phyloP scores from a whole-genome alignment of 805 yeast species.

The Blastobotrys terrestris region DNA sequence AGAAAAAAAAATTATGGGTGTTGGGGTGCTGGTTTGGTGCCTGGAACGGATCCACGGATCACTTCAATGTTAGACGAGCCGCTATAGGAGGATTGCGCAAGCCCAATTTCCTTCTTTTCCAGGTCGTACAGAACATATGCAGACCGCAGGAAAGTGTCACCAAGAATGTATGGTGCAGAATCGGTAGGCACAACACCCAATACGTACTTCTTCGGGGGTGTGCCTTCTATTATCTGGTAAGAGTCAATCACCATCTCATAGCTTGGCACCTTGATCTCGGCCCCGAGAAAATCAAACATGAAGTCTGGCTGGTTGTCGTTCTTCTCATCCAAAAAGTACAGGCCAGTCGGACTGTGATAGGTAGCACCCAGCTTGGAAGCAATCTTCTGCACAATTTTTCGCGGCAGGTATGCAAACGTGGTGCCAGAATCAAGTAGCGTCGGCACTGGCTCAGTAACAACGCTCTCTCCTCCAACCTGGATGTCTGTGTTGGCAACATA shows the following conservation, averaged over 20 bases:
- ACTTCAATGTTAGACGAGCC: background rate
- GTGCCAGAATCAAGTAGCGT: slow-evolving; percentile 56
- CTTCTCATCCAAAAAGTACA: slow-evolving; percentile 19
- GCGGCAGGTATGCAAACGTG: slow-evolving; percentile 45
- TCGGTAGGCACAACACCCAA: slow-evolving; percentile 5
- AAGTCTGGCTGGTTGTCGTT: slow-evolving; percentile 8
- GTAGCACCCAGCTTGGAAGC: slow-evolving; percentile 7
- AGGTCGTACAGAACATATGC: slow-evolving; percentile 62
- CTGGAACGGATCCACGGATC: slow-evolving; percentile 4
- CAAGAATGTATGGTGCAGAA: slow-evolving; percentile 28
- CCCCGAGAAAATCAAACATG: slow-evolving; percentile 22
- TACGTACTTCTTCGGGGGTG: slow-evolving; percentile 12
- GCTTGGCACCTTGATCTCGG: slow-evolving; percentile 22
- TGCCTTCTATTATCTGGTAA: slow-evolving; percentile 7
- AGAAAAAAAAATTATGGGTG: background rate
- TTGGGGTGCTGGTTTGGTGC: slow-evolving; percentile 2
- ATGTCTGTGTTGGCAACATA: slow-evolving; percentile 12
- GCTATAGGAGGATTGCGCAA: slow-evolving; percentile 41
- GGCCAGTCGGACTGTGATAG: slow-evolving; percentile 14
- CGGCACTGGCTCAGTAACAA: slow-evolving; percentile 15
- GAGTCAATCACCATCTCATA: slow-evolving; percentile 17
- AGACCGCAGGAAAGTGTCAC: slow-evolving; percentile 51
- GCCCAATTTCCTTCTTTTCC: slow-evolving; percentile 47
- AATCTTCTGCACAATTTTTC: slow-evolving; percentile 4
- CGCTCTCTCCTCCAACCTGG: slow-evolving; percentile 11